phyloP scores from a whole-genome alignment of 768 basidiomycete species.

The Mycena capillaripes region DNA sequence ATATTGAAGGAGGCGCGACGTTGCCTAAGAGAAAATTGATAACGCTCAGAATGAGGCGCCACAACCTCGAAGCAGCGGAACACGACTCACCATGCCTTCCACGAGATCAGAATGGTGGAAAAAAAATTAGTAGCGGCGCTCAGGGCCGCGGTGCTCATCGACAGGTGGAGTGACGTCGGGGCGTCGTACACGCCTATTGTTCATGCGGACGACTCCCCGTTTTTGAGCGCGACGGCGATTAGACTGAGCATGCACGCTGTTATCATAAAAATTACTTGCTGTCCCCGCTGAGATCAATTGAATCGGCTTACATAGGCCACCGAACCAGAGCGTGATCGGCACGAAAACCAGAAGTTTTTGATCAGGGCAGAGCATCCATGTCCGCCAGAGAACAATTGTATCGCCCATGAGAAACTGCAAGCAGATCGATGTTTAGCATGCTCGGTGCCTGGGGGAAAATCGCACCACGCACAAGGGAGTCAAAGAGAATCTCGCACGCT shows the following conservation, averaged over 20 bases:
- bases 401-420: conserved; percentile 7
- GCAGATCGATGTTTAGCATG: neutral
- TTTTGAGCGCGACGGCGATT: neutral
- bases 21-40: neutral
- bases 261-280: neutral
- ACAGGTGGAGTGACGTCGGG: neutral
- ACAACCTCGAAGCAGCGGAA: neutral
- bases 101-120: conserved; percentile 7
- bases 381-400: conserved; percentile 15
- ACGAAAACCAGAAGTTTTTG: neutral
- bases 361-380: conserved; percentile 5
- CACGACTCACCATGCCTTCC: conserved; percentile 16
- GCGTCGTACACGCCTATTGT: conserved; percentile 2
- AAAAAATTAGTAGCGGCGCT: conserved; percentile 15
- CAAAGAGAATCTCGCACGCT: conserved; percentile 15
- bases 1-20: neutral
- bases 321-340: conserved; percentile 10
- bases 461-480: neutral
- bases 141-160: neutral
- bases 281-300: neutral
- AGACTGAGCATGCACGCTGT: conserved; percentile 5
- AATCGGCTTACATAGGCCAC: neutral
- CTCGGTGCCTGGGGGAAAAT: neutral
- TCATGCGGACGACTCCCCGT: neutral
- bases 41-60: no score